phyloP scores from a whole-genome alignment of 257 asterid species.

The Cruciata laevipes region DNA sequence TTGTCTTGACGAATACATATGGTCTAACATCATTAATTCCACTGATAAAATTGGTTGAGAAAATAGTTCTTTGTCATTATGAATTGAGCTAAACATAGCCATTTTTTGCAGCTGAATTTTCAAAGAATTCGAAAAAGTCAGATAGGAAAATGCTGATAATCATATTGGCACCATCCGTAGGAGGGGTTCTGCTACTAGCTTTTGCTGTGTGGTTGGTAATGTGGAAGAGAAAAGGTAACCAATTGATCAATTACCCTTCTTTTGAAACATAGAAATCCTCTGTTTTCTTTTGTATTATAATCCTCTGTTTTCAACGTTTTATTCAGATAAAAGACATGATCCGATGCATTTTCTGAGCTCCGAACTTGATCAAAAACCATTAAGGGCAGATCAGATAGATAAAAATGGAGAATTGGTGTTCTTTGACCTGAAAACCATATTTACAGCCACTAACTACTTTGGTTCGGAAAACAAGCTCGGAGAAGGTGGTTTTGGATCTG shows the following conservation, averaged over 20 bases:
- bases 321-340: conserved; percentile 2
- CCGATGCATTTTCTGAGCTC: neutral
- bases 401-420: conserved; percentile 15
- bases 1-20: too few relatives aligned
- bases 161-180: neutral
- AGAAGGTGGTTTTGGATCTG: conserved; percentile 29
- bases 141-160: neutral
- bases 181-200: neutral
- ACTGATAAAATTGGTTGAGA: too few relatives aligned
- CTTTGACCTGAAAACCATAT: conserved; percentile 17
- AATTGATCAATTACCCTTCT: neutral
- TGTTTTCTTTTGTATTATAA: too few relatives aligned
- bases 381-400: conserved; percentile 12
- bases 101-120: conserved; percentile 5
- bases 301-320: neutral
- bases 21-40: too few relatives aligned
- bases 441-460: conserved; percentile 20
- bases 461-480: conserved; percentile 18
- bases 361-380: conserved; percentile 5
- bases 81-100: neutral
- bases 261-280: neutral
- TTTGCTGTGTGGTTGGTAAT: neutral
- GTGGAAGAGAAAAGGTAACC: neutral
- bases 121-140: neutral
- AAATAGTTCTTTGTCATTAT: too few relatives aligned